A percentile compares a stretch with the other conserved stretches of the same genome.
phyloP scores from a whole-genome alignment of 495 filamentous ascomycete species.

The Collariella sp. region DNA sequence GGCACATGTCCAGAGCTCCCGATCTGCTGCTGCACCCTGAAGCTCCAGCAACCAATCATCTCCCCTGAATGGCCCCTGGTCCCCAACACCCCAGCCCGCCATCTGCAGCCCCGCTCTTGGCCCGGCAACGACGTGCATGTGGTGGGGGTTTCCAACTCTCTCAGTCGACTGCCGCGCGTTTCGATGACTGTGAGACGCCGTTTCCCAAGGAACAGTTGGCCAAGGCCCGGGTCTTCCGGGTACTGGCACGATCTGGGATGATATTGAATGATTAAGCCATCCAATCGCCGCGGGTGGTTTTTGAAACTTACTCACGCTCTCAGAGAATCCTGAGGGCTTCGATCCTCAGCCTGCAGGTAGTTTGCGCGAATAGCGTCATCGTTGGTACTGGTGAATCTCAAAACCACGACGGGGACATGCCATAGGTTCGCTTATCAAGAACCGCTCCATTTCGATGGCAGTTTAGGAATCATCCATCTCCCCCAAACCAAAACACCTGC shows the following conservation, averaged over 20 bases:
- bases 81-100: neutral
- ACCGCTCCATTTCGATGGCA: conserved; percentile 20
- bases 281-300: too few relatives aligned
- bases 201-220: conserved; percentile 8
- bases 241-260: too few relatives aligned
- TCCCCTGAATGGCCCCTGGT: neutral
- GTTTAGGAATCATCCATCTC: too few relatives aligned
- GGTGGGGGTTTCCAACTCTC: too few relatives aligned
- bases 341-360: too few relatives aligned
- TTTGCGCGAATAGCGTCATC: too few relatives aligned
- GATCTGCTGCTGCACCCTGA: neutral
- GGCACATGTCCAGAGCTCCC: conserved; percentile 9
- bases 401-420: too few relatives aligned
- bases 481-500: conserved; percentile 48
- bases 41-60: neutral
- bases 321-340: too few relatives aligned
- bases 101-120: neutral
- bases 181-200: conserved; percentile 3
- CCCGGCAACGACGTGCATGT: neutral
- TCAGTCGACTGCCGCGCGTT: neutral
- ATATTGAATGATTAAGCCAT: too few relatives aligned
- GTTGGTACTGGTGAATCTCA: too few relatives aligned
- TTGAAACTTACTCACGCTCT: too few relatives aligned
- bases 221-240: too few relatives aligned
- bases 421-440: conserved; percentile 32